Evolutionary conservation across 2,329 filamentous ascomycete genomes (phyloP), one percentile per base, ranked within the genome.

Genomic region (Colletotrichum falcatum): DNA sequence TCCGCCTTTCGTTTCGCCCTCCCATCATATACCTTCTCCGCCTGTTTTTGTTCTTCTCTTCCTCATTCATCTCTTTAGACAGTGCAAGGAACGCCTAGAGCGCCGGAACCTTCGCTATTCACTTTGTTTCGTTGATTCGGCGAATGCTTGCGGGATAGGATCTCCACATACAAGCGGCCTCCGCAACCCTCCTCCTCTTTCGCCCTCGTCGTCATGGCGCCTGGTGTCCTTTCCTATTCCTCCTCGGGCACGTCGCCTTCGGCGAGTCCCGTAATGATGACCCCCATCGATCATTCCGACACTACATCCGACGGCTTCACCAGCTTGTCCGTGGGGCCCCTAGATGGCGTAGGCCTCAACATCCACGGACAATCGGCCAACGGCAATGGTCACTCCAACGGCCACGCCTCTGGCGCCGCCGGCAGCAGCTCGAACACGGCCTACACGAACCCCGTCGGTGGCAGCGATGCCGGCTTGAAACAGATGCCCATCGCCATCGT

Each of bases 401-500:
- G 73, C 3, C 55, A 70, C 46, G 7, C 54, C 70, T 76, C 74
- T 30, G 68, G 67, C 28, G 20, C 62, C 48, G 65, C 46, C 37
- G 49, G 49, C 35, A 67, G 61, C 37, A 46, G 54, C n/a, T 70
- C 68, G 26, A 61, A 66, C 61, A 37, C 55, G 4, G 46, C 61
- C 39, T 66, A 65, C 56, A 65, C 56, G 64, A 66, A 59, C 64
- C 67, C 67, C 1, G 70, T 68, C n/a, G 30, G 67, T 30, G 70
- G 58, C n/a, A 66, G 69, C 61, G 69, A 71, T 23, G 65, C 69
- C 18, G 69, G 66, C 55, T 73, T 75, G 23, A 79, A 75, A 65
- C 71, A 76, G n/a, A 78, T 81, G 74, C 83, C 83, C 51, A 79
- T 86, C 46, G 84, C 84, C 75, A 81, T 86, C 30, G 79, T 85